Base-by-base conservation (phyloP, 2,329 filamentous ascomycete genomes). In the Hypoxylon sp. region DNA sequence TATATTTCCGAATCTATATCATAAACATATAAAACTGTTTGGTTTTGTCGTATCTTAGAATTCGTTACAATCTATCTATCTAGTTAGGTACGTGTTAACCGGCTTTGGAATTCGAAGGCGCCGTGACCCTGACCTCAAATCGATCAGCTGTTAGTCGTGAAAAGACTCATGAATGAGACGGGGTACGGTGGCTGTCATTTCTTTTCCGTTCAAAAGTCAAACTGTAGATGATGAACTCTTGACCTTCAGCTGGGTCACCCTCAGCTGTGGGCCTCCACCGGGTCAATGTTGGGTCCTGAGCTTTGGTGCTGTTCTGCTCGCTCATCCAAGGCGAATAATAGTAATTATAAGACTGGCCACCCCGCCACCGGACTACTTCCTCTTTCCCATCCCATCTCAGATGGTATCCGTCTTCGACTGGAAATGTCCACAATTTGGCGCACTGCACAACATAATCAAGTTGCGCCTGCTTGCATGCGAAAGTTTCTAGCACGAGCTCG, bases 361-460 rank as follows among this genome's bases (percentile, higher is more conserved):
- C 75, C 29, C 60, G 67, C 75, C 75, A 76, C 21, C 65, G 63
- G 37, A 62, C 37, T 13, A 53, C 37, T 21, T 73, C 67, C 19
- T 67, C 65, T 24, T 68, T 60, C 15, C 74, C 68, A 27, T 75
- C 32, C 74, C 75, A 77, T 29, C 48, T 63, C 27, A 76, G 64
- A 50, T 66, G 59, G 31, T 55, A 75, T 10, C 69, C 71, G 13
- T 70, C 63, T 10, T 62, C 50, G 3, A 73, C 61, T 1, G 74
- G 73, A 29, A 76, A 76, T 6, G 62, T 73, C 75, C 74, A 76
- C 15, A 77, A 42, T 64, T 73, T 75, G 19, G 74, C 75, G 27
- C 75, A 75, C 31, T 74, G 35, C 0, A 73, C 35, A 1, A 76
- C 75, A 5, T 65, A 55, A 17, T 75, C 72, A 13, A 77, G 61